Conservation (phyloP, 345 rosid genomes). For the Lumnitzera racemosa region DNA sequence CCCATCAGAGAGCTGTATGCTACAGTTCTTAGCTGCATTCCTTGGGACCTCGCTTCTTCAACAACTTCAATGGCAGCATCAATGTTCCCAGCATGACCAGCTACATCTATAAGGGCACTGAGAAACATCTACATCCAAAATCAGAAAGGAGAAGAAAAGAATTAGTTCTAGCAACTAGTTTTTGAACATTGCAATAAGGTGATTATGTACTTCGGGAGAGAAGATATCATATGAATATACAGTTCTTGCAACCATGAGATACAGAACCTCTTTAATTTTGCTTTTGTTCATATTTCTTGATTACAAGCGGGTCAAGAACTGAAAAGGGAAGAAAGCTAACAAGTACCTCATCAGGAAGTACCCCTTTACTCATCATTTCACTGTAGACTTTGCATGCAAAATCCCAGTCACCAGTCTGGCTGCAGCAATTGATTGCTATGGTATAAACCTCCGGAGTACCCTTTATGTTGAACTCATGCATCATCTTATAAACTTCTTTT, state of each 20-base stretch:
- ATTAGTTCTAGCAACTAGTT: neutral
- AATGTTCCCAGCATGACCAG: constrained; percentile 78
- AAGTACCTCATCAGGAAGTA: constrained; percentile 79
- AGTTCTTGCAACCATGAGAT: neutral
- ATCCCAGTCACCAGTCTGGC: constrained; percentile 86
- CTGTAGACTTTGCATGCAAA: constrained; percentile 58
- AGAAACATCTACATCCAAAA: constrained; percentile 55
- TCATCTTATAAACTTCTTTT: constrained; percentile 74
- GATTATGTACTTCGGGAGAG: neutral
- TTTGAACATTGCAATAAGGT: neutral
- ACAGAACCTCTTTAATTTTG: neutral
- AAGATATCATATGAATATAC: neutral
- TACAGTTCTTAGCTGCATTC: constrained; percentile 57
- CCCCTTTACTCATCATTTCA: constrained; percentile 70
- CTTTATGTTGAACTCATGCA: constrained; percentile 54
- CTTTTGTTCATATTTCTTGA: neutral
- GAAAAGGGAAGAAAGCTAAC: constrained; percentile 2
- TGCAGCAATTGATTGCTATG: constrained; percentile 70
- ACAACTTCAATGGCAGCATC: constrained; percentile 70
- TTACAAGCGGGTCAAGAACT: too few species aligned
- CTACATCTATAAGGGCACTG: constrained; percentile 81
- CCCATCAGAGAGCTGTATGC: constrained; percentile 97
- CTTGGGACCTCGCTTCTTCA: constrained; percentile 54
- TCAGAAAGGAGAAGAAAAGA: neutral
- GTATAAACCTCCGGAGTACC: constrained; percentile 96